Evolutionary conservation across 208 protist species (phyloP), one percentile per base, ranked within the genome.

Genomic region (Angomonas deanei): DNA sequence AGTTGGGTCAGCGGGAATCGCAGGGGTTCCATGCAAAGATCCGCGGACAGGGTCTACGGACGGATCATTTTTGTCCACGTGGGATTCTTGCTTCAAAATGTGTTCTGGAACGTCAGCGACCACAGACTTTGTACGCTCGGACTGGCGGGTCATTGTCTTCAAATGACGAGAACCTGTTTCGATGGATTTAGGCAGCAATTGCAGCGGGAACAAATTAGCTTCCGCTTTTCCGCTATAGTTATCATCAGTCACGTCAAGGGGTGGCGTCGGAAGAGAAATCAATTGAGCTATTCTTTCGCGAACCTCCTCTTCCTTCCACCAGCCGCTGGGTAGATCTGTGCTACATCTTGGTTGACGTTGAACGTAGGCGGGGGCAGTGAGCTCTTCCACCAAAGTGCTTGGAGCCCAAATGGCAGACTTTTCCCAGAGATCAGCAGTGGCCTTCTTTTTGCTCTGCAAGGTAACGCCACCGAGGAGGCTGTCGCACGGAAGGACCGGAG

Each of bases 401-500:
- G 88, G 84, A 17, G 86, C 78, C 27, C 89, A 72, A 46, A 88
- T 71, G 5, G 76, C 80, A 27, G 81, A 57, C 17, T 67, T 58
- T 26, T 68, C 57, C 75, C 82, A 88, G 42, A 70, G 46, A 2
- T 31, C 38, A 52, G 52, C 47, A n/a, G 50, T 52, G 8, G 10
- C 50, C 24, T 61, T 15, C 26, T 34, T 31, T 0, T 53, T 49
- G 21, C 36, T 63, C 48, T 74, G 65, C 3, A 64, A 17, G 32
- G 38, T 36, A 3, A 67, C 66, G 3, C 87, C 87, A 17, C 81
- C 87, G 0, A 91, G 72, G 5, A 88, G 61, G 8, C 84, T 70
- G 66, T 91, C 82, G 52, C 78, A 75, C 17, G 87, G 84, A 31
- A 91, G 70, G 38, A 91, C 84, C 6, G 87, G 87, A 24, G 78